Conservation (phyloP, 2,329 filamentous ascomycete genomes). For the Hymenoscyphus fructigenus region DNA sequence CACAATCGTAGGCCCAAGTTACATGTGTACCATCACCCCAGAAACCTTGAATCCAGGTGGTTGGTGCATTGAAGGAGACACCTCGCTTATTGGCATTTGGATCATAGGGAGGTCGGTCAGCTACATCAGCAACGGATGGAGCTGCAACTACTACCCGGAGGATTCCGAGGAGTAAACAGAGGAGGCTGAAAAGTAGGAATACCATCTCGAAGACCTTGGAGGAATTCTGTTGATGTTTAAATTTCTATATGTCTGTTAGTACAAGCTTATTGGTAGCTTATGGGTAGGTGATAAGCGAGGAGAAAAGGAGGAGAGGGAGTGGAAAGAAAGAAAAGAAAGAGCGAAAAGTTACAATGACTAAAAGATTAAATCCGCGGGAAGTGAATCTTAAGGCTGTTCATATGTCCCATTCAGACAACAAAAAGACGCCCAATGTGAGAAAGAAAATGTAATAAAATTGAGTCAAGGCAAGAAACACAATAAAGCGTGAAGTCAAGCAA, state of each 20-base stretch:
- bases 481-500: background rate
- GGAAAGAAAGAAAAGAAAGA: background rate
- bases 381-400: background rate
- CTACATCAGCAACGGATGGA: too few relatives aligned
- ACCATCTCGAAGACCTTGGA: background rate
- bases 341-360: background rate
- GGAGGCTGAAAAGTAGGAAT: background rate
- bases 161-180: background rate
- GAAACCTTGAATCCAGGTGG: conserved; percentile 10
- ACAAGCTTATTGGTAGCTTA: background rate
- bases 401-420: background rate
- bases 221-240: background rate
- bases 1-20: conserved; percentile 16
- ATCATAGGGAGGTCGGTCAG: background rate
- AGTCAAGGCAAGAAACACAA: background rate
- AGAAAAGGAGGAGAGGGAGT: background rate
- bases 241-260: background rate
- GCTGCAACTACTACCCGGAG: background rate
- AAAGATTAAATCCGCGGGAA: background rate
- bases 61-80: conserved; percentile 12
- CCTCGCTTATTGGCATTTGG: conserved; percentile 8
- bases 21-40: conserved; percentile 1
- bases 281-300: background rate
- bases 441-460: background rate
- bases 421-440: background rate